Evolutionary conservation across 768 basidiomycete species (phyloP), one percentile per base, ranked within the genome.

Genomic region (Tricholoma bakamatsutake): DNA sequence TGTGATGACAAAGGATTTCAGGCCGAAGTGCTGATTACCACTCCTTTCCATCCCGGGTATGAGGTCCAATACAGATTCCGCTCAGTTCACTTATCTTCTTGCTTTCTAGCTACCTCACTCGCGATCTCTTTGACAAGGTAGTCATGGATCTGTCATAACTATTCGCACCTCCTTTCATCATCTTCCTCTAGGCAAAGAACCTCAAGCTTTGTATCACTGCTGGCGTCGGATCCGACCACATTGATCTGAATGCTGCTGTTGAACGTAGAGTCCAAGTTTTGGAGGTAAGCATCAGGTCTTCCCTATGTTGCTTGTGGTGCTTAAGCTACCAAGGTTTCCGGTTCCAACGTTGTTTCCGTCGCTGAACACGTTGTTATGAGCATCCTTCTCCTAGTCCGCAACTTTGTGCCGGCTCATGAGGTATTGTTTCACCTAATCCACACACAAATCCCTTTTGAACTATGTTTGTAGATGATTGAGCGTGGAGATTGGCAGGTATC

Each of bases 281-380:
- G 56, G 91, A 93, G 70, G 79, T 75, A 56, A 35, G 62, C 42
- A 50, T 15, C 6, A 47, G 21, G 33, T 34, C 12, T 5, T 35
- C 15, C 39, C 52, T 42, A 21, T 50, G 31, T 39, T 3, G 52
- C 21, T 24, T 3, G 54, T 43, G 53, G 57, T 52, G 37, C 62
- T 54, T 55, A 61, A 5, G 28, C 43, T 21, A n/a, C 34, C 53
- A 54, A 82, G 74, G 88, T 94, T 35, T 87, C 91, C 30, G 93
- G 93, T 35, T 91, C 88, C 21, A 95, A 93, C 65, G 93, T 94
- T 52, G 87, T 87, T 51, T 93, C 90, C 10, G 93, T 95, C 42
- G 93, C 92, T 45, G 93, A 95, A 71, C 90, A 93, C 69, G 91
- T 91, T 57, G 70, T 92, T 55, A 93, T 93, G 91, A 86, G 84